Evolutionary conservation across 2,329 filamentous ascomycete genomes (phyloP).

Genomic region (Exophiala sp.): DNA sequence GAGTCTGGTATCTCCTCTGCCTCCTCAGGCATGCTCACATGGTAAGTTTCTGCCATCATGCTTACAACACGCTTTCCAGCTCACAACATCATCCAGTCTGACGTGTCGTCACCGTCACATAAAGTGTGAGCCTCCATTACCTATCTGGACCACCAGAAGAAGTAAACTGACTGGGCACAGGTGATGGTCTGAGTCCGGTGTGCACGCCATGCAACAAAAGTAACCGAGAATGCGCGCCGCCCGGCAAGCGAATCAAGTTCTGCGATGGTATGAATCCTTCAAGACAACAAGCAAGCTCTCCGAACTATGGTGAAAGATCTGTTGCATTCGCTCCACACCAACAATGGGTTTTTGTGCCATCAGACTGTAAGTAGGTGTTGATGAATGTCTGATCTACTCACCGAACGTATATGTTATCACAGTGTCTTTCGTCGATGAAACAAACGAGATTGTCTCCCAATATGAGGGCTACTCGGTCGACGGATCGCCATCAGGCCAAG

Average conservation of each 20-base stretch:
- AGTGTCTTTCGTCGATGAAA: neutral
- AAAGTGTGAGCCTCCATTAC: neutral
- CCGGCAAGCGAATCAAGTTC: neutral
- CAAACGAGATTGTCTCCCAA: neutral
- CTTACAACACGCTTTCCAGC: slow-evolving; percentile 60
- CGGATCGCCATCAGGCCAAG: too few species aligned
- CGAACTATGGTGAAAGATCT: neutral
- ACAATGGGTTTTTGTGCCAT: neutral
- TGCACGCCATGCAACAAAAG: neutral
- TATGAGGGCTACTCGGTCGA: neutral
- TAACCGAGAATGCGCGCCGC: neutral
- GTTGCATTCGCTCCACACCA: neutral
- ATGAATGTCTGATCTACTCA: too few species aligned
- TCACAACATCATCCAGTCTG: slow-evolving; percentile 68
- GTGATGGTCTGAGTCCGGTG: neutral
- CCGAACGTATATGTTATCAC: neutral
- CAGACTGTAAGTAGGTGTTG: neutral
- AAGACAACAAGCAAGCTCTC: neutral
- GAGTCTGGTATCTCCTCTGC: too few species aligned
- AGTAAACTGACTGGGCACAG: neutral
- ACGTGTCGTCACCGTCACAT: neutral
- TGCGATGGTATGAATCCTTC: neutral
- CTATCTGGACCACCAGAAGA: neutral
- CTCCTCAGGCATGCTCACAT: too few species aligned
- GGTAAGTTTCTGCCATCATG: too few species aligned